A percentile compares a stretch with the other conserved stretches of the same genome.
phyloP scores from a whole-genome alignment of 805 yeast species.

The Hanseniaspora jakobsenii region DNA sequence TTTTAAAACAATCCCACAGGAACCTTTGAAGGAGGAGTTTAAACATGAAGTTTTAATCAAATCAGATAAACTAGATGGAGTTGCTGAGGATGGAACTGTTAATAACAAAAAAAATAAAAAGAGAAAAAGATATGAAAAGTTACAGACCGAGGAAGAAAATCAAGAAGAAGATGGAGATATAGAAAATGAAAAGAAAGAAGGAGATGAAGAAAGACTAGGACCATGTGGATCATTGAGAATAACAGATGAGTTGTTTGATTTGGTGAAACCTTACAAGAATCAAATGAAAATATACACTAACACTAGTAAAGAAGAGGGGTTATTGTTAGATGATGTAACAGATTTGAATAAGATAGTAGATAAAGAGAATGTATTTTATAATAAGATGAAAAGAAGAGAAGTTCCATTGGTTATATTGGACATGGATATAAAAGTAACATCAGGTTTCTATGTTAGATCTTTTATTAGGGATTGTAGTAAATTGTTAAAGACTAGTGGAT shows the following conservation, averaged over 20 bases:
- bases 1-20: constrained; percentile 1
- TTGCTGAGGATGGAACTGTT: not conserved
- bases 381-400: constrained; percentile 21
- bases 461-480: constrained; percentile 79
- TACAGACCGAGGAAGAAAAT: not conserved
- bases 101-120: not conserved
- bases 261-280: constrained; percentile 31
- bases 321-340: constrained; percentile 21
- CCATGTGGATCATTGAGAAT: constrained; percentile 20
- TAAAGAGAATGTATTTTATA: constrained; percentile 29
- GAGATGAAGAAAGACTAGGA: not conserved
- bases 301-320: constrained; percentile 3
- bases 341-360: constrained; percentile 23
- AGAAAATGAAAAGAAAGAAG: constrained; percentile 7
- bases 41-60: too few species aligned
- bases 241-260: constrained; percentile 30
- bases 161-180: not conserved
- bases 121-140: not conserved
- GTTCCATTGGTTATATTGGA: constrained; percentile 51
- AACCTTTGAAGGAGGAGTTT: not conserved
- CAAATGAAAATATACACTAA: constrained; percentile 3
- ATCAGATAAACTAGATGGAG: not conserved
- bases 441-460: constrained; percentile 91
- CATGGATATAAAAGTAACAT: constrained; percentile 67
- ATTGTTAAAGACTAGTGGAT: constrained; percentile 66